phyloP scores from a whole-genome alignment of 1,284 basidiomycete species.

The Tilletiaria anomala region DNA sequence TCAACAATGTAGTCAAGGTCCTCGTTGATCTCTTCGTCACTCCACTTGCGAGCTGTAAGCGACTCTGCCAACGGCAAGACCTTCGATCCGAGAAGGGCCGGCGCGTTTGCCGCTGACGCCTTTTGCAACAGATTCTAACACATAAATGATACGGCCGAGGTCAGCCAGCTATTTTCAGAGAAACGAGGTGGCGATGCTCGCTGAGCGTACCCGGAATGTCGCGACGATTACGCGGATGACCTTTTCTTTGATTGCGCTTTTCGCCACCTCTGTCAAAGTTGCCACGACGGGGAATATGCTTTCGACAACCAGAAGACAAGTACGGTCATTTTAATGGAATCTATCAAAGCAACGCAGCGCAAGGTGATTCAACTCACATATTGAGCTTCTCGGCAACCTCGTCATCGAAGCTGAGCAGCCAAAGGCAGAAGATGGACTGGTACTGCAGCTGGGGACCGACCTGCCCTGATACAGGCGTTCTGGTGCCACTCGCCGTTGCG shows the following conservation, averaged over 20 bases:
- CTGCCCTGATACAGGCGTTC: conserved; percentile 1
- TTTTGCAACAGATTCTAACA: conserved; percentile 74
- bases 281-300: conserved; percentile 81
- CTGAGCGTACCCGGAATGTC: conserved; percentile 61
- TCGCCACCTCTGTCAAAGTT: conserved; percentile 69
- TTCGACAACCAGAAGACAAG: not conserved
- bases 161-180: not conserved
- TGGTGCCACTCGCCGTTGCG: not conserved
- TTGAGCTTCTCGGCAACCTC: conserved; percentile 72
- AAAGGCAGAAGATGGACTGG: conserved; percentile 78
- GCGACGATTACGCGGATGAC: conserved; percentile 88
- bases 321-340: not conserved
- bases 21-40: conserved; percentile 74
- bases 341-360: not conserved
- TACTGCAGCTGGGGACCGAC: conserved; percentile 86
- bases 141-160: too few species aligned
- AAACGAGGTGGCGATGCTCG: not conserved
- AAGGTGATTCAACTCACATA: conserved; percentile 45
- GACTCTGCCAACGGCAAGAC: conserved; percentile 74
- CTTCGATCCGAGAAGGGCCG: conserved; percentile 79
- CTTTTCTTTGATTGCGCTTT: conserved; percentile 89
- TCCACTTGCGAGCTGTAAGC: conserved; percentile 71
- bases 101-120: conserved; percentile 66
- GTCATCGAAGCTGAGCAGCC: conserved; percentile 82
- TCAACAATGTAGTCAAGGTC: conserved; percentile 73